Evolutionary conservation across 2,329 filamentous ascomycete species (phyloP).

Genomic region (Pleomassaria siparia): DNA sequence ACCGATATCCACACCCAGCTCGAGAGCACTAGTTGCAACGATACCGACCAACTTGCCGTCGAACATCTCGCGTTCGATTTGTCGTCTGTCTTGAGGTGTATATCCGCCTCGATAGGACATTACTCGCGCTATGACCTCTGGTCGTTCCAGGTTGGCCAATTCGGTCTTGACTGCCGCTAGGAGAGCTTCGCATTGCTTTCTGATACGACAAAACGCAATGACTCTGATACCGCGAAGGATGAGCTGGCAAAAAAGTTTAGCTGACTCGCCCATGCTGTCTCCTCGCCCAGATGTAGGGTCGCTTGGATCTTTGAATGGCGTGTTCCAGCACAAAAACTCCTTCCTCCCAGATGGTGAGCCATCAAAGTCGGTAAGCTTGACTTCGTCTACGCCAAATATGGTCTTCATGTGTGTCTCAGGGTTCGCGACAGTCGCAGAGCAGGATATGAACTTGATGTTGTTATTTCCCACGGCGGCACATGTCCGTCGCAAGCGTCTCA

Average conservation of each 20-base stretch:
- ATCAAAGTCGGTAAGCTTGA: constrained; percentile 83
- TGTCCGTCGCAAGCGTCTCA: constrained; percentile 83
- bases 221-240: constrained; percentile 85
- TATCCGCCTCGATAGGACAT: constrained; percentile 98
- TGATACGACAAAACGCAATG: constrained; percentile 87
- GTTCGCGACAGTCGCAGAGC: constrained; percentile 94
- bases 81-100: constrained; percentile 82
- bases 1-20: constrained; percentile 94
- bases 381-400: constrained; percentile 85
- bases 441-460: constrained; percentile 86
- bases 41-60: constrained; percentile 91
- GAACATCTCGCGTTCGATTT: constrained; percentile 96
- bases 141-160: constrained; percentile 69
- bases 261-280: constrained; percentile 81
- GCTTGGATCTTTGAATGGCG: constrained; percentile 84
- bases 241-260: constrained; percentile 85
- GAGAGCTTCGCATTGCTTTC: constrained; percentile 85
- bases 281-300: constrained; percentile 86
- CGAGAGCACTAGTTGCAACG: constrained; percentile 88
- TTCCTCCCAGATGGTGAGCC: constrained; percentile 91
- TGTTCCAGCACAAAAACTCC: constrained; percentile 98
- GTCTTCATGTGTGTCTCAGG: constrained; percentile 88
- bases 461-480: constrained; percentile 89
- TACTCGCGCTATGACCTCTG: constrained; percentile 75
- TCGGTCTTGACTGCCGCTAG: constrained; percentile 79